A percentile compares a stretch with the other conserved stretches of the same genome.
Evolutionary conservation across 805 yeast genomes (phyloP).

Genomic region (Saturnispora gosingensis): DNA sequence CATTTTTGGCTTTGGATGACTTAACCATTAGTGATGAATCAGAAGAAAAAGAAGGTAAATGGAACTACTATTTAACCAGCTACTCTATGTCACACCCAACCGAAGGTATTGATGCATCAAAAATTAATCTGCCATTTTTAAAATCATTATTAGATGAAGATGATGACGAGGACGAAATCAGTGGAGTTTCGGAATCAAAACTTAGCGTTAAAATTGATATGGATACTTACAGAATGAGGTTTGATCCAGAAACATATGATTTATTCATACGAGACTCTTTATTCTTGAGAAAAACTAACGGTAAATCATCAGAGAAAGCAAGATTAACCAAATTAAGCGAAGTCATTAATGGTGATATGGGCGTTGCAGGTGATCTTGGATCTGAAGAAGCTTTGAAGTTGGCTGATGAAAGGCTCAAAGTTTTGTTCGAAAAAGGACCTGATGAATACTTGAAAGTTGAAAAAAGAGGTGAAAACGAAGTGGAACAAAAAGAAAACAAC

Average conservation of each 20-base stretch:
- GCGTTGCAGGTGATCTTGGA: conserved; percentile 42
- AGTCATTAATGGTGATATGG: conserved; percentile 42
- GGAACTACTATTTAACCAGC: conserved; percentile 91
- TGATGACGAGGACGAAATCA: conserved; percentile 33
- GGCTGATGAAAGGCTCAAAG: conserved; percentile 26
- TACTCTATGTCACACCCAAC: conserved; percentile 94
- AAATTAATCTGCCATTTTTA: conserved; percentile 71
- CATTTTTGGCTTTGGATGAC: conserved; percentile 82
- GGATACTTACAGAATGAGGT: conserved; percentile 70
- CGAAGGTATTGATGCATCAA: conserved; percentile 80
- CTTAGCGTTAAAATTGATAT: conserved; percentile 71
- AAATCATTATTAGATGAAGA: conserved; percentile 46
- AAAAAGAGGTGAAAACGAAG: neutral
- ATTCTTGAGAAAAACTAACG: conserved; percentile 26
- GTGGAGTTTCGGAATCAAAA: conserved; percentile 59
- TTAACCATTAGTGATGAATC: conserved; percentile 60
- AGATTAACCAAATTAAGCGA: conserved; percentile 25
- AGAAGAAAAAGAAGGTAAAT: conserved; percentile 63
- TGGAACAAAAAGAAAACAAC: conserved; percentile 5
- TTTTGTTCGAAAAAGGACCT: conserved; percentile 34
- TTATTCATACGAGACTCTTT: conserved; percentile 58
- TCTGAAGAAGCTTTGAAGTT: conserved; percentile 30
- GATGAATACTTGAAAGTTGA: conserved; percentile 20
- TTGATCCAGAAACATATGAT: conserved; percentile 73
- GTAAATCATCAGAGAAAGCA: conserved; percentile 10